phyloP scores from a whole-genome alignment of 2,329 filamentous ascomycete species.

The Ophiostoma australiae region DNA sequence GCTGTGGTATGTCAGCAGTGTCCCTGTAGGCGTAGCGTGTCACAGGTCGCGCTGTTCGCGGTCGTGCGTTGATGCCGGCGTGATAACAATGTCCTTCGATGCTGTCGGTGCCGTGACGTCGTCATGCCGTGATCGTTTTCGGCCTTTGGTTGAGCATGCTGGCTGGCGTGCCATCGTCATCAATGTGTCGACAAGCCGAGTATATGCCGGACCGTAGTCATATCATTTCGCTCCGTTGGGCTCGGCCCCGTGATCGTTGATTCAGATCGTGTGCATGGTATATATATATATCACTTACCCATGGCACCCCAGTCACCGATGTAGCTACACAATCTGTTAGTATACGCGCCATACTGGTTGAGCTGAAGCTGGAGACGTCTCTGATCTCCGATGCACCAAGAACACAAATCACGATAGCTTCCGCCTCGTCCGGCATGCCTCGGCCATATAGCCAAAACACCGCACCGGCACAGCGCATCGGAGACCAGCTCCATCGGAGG shows the following conservation, averaged over 20 bases:
- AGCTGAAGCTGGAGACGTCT: not conserved
- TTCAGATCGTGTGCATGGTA: not conserved
- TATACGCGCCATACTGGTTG: not conserved
- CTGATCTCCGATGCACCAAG: not conserved
- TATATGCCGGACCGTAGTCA: not conserved
- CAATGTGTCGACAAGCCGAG: not conserved
- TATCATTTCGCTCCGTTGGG: not conserved
- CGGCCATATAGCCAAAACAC: conserved; percentile 15
- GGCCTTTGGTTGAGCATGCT: too few species aligned
- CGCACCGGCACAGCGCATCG: conserved; percentile 20
- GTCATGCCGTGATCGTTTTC: not conserved
- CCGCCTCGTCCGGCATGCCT: not conserved
- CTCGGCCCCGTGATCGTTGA: not conserved
- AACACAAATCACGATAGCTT: not conserved
- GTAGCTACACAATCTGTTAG: conserved; percentile 47
- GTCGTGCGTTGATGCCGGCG: not conserved
- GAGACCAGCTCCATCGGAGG: conserved; percentile 7
- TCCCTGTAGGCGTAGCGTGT: not conserved
- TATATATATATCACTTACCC: conserved; percentile 51
- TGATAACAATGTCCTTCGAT: too few species aligned
- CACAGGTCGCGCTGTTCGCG: too few species aligned
- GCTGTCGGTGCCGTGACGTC: not conserved
- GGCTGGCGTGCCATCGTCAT: not conserved
- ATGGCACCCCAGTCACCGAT: conserved; percentile 70
- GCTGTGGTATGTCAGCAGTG: conserved; percentile 19